Conservation (phyloP, 768 basidiomycete species). For the Psilocybe subaeruginosa region DNA sequence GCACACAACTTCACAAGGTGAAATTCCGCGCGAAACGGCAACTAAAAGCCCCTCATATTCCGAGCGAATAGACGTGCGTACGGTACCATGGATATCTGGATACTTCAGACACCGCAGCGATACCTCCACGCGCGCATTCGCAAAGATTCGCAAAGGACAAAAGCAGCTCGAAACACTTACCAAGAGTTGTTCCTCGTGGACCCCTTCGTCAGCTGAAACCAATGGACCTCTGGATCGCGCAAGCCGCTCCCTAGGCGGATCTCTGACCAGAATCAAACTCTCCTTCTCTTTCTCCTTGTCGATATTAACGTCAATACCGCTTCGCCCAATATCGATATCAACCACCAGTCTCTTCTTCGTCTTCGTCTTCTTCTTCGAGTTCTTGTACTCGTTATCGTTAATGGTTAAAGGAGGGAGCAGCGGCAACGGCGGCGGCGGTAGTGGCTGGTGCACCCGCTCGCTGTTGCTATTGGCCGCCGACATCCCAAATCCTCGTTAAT, state of each 20-base stretch:
- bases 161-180: constrained; percentile 26
- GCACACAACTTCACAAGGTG: neutral
- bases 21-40: neutral
- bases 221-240: constrained; percentile 8
- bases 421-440: neutral
- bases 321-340: neutral
- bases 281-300: neutral
- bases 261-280: constrained; percentile 26
- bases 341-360: neutral
- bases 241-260: constrained; percentile 33
- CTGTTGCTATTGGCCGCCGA: neutral
- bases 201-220: constrained; percentile 15
- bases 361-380: neutral
- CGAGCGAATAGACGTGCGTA: neutral
- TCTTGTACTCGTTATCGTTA: neutral
- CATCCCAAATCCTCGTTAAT: neutral
- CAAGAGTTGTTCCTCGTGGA: constrained; percentile 23
- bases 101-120: neutral
- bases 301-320: neutral
- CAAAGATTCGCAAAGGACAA: neutral
- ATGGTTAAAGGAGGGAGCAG: neutral
- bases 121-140: neutral
- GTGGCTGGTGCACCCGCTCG: neutral
- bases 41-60: neutral
- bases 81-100: neutral